phyloP scores from a whole-genome alignment of 2,329 filamentous ascomycete species.

The Pyricularia grisea region DNA sequence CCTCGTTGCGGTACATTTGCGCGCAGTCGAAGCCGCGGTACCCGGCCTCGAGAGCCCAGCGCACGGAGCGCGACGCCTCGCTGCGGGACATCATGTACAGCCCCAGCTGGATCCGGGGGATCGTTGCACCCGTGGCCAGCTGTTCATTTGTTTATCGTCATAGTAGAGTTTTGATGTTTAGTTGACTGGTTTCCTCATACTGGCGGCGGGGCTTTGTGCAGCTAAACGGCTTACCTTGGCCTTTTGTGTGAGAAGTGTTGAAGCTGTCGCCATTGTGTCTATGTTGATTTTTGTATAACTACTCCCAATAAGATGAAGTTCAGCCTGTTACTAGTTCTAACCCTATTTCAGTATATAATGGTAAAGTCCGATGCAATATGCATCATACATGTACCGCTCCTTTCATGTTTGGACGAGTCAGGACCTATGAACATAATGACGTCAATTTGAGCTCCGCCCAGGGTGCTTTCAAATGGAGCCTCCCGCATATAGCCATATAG shows the following conservation, averaged over 20 bases:
- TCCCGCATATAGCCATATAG: not conserved
- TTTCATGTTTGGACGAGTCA: not conserved
- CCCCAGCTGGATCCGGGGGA: constrained; percentile 65
- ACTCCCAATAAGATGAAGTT: not conserved
- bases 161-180: not conserved
- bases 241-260: not conserved
- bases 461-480: not conserved
- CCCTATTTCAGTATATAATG: not conserved
- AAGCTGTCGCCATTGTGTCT: not conserved
- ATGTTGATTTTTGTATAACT: not conserved
- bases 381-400: not conserved
- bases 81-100: constrained; percentile 60
- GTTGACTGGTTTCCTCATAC: not conserved
- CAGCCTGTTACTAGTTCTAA: not conserved
- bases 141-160: constrained; percentile 15
- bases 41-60: constrained; percentile 43
- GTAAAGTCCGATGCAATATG: not conserved
- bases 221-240: not conserved
- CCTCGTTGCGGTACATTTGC: constrained; percentile 59
- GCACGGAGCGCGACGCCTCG: constrained; percentile 50
- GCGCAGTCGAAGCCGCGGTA: constrained; percentile 44
- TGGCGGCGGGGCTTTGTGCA: not conserved
- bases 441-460: not conserved
- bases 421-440: not conserved
- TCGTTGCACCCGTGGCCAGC: constrained; percentile 55